These are phyloP conservation scores for Scheffersomyces ergatensis DNA, from an alignment of 805 yeast genomes.

Conservation along the genomic window DNA sequence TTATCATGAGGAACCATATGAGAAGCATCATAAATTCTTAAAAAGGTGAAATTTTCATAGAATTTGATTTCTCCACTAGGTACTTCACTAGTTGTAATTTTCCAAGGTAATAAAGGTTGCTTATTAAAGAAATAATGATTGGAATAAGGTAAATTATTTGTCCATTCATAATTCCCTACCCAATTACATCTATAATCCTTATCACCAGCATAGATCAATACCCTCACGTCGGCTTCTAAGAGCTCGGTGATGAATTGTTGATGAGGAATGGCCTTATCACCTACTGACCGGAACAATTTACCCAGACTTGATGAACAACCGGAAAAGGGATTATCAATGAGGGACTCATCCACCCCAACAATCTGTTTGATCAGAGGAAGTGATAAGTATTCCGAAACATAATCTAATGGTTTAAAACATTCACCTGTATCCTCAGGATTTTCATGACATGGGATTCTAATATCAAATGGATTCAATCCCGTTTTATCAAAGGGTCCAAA, in stretches of 20 bases:
- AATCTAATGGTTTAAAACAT: slow-evolving; percentile 50
- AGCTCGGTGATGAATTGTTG: slow-evolving; percentile 51
- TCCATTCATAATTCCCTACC: slow-evolving; percentile 75
- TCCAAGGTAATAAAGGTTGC: slow-evolving; percentile 36
- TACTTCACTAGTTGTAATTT: slow-evolving; percentile 3
- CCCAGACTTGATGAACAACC: slow-evolving; percentile 11
- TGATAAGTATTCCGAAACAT: slow-evolving; percentile 49
- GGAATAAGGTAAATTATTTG: slow-evolving; percentile 18
- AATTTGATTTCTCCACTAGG: slow-evolving; percentile 32
- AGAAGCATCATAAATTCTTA: slow-evolving; percentile 35
- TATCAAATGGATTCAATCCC: slow-evolving; percentile 60
- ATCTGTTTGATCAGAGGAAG: slow-evolving; percentile 48
- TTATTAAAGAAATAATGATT: slow-evolving; percentile 13
- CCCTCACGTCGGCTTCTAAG: slow-evolving; percentile 60
- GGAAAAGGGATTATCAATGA: slow-evolving; percentile 39
- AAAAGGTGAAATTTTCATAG: slow-evolving; percentile 29
- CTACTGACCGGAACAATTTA: slow-evolving; percentile 30
- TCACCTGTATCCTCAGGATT: slow-evolving; percentile 43
- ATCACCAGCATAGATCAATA: slow-evolving; percentile 86
- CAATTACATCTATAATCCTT: slow-evolving; percentile 90
- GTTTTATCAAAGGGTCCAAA: slow-evolving; percentile 30
- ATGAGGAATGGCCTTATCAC: slow-evolving; percentile 62
- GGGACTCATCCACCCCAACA: slow-evolving; percentile 41
- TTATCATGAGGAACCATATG: slow-evolving; percentile 42
- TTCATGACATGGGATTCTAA: slow-evolving; percentile 45